Percentiles rank a stretch among this genome's conserved stretches.
These are phyloP conservation scores for Piromyces finnis DNA, from an alignment of 192 early-diverging fungal genomes.

Conservation along the genomic window DNA sequence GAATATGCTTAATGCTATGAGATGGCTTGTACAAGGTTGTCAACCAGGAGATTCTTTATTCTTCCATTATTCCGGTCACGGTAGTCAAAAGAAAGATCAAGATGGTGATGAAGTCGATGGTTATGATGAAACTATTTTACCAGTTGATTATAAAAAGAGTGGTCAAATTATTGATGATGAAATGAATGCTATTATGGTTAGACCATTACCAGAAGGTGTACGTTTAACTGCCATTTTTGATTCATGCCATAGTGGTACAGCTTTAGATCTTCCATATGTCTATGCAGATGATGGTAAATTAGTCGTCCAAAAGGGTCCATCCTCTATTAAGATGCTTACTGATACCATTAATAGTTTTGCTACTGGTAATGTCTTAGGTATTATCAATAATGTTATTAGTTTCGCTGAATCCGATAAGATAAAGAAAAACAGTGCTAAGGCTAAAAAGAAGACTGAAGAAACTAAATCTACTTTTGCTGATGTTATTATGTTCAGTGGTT, in stretches of 20 bases:
- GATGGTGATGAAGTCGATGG: neutral
- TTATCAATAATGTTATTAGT: neutral
- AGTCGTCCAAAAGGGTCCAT: neutral
- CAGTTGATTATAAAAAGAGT: conserved; percentile 30
- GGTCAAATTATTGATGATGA: conserved; percentile 57
- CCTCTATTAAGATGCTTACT: neutral
- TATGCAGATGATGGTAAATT: conserved; percentile 22
- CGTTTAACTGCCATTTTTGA: conserved; percentile 70
- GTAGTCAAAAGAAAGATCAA: conserved; percentile 32
- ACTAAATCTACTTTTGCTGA: conserved; percentile 22
- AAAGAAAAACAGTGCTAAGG: neutral
- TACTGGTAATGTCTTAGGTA: neutral
- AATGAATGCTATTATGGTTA: conserved; percentile 58
- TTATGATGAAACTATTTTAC: conserved; percentile 54
- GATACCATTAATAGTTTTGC: neutral
- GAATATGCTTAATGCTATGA: conserved; percentile 13
- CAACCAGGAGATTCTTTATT: conserved; percentile 22
- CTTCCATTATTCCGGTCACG: conserved; percentile 22
- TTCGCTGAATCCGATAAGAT: neutral
- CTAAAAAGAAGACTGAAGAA: neutral
- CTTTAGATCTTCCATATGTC: conserved; percentile 39
- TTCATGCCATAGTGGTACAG: conserved; percentile 63
- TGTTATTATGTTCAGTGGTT: conserved; percentile 49
- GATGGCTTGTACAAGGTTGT: conserved; percentile 4
- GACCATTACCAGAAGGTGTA: conserved; percentile 44